phyloP scores from a whole-genome alignment of 2,329 filamentous ascomycete genomes.

The Stromatinia cepivora region DNA sequence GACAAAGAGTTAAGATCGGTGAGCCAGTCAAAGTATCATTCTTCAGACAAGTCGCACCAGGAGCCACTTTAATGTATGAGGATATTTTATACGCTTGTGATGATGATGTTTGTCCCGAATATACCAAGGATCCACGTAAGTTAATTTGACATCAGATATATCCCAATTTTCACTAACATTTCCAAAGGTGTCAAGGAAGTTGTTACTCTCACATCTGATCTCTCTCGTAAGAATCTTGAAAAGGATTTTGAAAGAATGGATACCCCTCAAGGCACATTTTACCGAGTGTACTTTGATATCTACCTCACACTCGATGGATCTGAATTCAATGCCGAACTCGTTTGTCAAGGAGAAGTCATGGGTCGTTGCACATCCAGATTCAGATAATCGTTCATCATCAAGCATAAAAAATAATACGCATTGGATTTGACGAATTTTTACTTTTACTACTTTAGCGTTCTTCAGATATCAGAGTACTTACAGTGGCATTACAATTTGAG shows the following conservation, averaged over 20 bases:
- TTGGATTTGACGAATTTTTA: constrained; percentile 34
- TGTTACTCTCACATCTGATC: constrained; percentile 92
- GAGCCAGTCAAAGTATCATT: constrained; percentile 99
- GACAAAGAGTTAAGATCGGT: constrained; percentile 97
- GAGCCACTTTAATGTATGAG: constrained; percentile 98
- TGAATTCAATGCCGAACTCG: constrained; percentile 96
- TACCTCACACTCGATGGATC: constrained; percentile 95
- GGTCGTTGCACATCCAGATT: constrained; percentile 92
- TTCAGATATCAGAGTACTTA: constrained; percentile 20
- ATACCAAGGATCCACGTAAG: constrained; percentile 98
- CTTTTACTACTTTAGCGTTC: constrained; percentile 25
- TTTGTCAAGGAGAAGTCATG: constrained; percentile 99
- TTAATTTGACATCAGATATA: constrained; percentile 39
- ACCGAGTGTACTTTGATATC: constrained; percentile 76
- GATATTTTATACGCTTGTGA: constrained; percentile 97
- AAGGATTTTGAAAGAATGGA: constrained; percentile 99
- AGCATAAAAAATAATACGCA: constrained; percentile 25
- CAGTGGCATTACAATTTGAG: constrained; percentile 19
- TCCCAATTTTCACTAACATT: constrained; percentile 34
- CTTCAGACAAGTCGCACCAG: constrained; percentile 95
- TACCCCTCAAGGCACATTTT: constrained; percentile 94
- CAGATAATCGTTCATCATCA: constrained; percentile 47
- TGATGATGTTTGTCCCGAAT: constrained; percentile 96
- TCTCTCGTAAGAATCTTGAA: constrained; percentile 96
- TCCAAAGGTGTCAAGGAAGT: constrained; percentile 92